Evolutionary conservation across 73 alveolate genomes (phyloP), one percentile per base, ranked within the genome.

Genomic region (Paramecium biaurelia): DNA sequence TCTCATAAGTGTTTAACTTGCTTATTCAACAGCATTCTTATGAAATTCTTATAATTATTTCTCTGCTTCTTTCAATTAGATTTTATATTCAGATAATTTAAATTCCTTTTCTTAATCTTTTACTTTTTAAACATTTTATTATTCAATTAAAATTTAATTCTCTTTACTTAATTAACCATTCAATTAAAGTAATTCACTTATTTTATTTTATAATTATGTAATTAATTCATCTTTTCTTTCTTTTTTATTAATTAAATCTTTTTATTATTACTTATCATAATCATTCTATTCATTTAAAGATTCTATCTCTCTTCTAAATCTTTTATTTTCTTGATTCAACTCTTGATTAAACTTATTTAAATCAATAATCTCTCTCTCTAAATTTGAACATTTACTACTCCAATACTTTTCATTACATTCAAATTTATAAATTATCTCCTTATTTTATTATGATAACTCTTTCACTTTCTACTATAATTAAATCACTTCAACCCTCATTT

Each of bases 221-320:
- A 89, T 82, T 42, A 89, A 38, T 43, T 89, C 94, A 70, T 89
- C 94, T n/a, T 82, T 89, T 70, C 87, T 89, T 43, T 89, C 94
- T 6, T 76, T 89, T 35, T 89, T 89, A 21, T 68, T 70, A 23
- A 89, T 10, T 24, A 89, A 49, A 37, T 82, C 76, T 47, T 70
- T 89, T 26, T 82, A 43, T 43, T 89, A 45, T 70, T 67, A 24
- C 37, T 70, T 42, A 23, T 70, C 49, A 23, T 89, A 84, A 12
- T 82, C 76, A 9, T 38, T 43, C 41, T 67, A 49, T 63, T 89
- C 89, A 30, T 89, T 82, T 18, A 70, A 45, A 12, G 74, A 43
- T 18, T 89, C 70, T 26, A 70, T 89, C 28, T 89, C 89, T 43
- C 74, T 89, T 63, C 72, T 89, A 42, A 89, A 70, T 21, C 70